Evolutionary conservation across 2,329 filamentous ascomycete species (phyloP).

Genomic region (Ophiostoma himal-ulmi): DNA sequence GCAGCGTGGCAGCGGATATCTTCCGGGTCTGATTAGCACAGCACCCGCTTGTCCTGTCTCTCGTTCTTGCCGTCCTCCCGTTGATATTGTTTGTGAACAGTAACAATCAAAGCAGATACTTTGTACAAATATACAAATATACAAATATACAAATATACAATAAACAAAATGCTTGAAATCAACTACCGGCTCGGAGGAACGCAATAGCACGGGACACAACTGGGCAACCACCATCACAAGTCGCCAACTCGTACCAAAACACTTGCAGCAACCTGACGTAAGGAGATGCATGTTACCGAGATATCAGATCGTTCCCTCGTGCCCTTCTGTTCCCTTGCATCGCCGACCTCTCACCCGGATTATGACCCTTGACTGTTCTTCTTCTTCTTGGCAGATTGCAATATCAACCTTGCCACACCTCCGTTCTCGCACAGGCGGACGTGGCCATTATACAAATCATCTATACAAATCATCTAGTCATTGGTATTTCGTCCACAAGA

Average conservation of each 20-base stretch:
- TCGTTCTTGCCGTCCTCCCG: neutral
- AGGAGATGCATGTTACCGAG: conserved; percentile 1
- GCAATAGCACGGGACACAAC: neutral
- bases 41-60: neutral
- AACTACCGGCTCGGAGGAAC: neutral
- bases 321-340: neutral
- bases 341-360: too few relatives aligned
- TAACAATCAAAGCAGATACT: neutral
- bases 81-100: neutral
- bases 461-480: neutral
- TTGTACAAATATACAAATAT: neutral
- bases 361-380: neutral
- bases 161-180: too few relatives aligned
- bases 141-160: neutral
- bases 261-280: neutral
- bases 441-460: neutral
- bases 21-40: neutral
- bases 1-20: neutral
- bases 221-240: neutral
- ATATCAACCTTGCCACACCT: neutral
- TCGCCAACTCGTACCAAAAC: neutral
- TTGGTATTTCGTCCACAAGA: neutral
- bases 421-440: conserved; percentile 5
- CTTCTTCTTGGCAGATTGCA: neutral
- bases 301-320: conserved; percentile 1